Conservation (phyloP, 106 monocot species). For the Xerophyta viscosa region DNA sequence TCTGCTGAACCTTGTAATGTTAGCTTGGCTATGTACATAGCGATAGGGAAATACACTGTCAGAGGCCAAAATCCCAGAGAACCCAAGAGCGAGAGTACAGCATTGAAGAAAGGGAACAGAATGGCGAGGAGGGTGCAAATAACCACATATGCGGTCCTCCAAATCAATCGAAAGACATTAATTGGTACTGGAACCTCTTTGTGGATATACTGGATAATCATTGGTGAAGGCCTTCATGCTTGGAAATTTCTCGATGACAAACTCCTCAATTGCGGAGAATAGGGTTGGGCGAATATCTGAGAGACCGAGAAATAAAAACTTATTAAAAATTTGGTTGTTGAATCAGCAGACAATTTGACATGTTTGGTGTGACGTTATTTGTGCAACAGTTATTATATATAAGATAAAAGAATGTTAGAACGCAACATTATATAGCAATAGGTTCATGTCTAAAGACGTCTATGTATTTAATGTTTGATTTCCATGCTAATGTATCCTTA, state of each 20-base stretch:
- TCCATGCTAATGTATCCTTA: no score
- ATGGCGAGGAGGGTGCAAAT: slow-evolving; percentile 42
- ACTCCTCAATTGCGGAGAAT: slow-evolving; percentile 31
- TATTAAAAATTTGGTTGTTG: no score
- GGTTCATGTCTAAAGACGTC: no score
- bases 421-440: no score
- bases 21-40: slow-evolving; percentile 47
- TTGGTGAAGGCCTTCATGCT: slow-evolving; percentile 10
- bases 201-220: slow-evolving; percentile 7
- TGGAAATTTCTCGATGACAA: slow-evolving; percentile 11
- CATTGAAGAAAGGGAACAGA: slow-evolving; percentile 69
- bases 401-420: no score
- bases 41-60: slow-evolving; percentile 50
- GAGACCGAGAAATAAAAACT: not conserved
- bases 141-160: slow-evolving; percentile 43
- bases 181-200: slow-evolving; percentile 10
- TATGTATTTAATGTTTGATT: no score
- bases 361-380: no score
- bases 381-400: no score
- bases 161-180: slow-evolving; percentile 28
- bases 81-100: slow-evolving; percentile 42
- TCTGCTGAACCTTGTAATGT: slow-evolving; percentile 10
- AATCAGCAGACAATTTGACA: no score
- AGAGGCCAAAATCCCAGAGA: slow-evolving; percentile 66
- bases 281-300: slow-evolving; percentile 64